phyloP scores from a whole-genome alignment of 768 basidiomycete species.

The Lactarius sanguifluus region DNA sequence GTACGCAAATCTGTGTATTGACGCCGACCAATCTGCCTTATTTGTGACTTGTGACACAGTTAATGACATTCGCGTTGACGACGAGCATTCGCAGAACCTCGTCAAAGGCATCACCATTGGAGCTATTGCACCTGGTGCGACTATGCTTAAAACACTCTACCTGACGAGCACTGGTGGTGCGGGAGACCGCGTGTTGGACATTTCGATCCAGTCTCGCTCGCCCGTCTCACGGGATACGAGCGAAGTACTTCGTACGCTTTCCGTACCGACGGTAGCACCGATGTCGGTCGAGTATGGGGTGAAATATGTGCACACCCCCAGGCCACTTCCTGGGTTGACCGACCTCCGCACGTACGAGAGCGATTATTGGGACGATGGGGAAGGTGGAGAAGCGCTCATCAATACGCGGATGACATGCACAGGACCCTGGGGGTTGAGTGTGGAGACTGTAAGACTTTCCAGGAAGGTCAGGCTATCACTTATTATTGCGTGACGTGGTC shows the following conservation, averaged over 20 bases:
- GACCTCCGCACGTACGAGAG: constrained; percentile 56
- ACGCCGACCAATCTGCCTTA: background rate
- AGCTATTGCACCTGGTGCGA: constrained; percentile 55
- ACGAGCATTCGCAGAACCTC: constrained; percentile 63
- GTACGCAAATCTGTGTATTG: constrained; percentile 38
- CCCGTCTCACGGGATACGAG: constrained; percentile 37
- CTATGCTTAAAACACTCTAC: constrained; percentile 58
- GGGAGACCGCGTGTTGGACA: constrained; percentile 74
- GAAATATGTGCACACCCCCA: constrained; percentile 48
- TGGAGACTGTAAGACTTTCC: constrained; percentile 51
- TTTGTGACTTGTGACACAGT: constrained; percentile 38
- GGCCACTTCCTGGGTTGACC: constrained; percentile 46
- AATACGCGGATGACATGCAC: constrained; percentile 50
- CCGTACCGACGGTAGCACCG: constrained; percentile 64
- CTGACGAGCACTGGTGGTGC: constrained; percentile 60
- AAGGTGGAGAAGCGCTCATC: constrained; percentile 59
- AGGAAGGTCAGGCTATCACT: constrained; percentile 44
- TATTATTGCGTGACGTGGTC: constrained; percentile 1
- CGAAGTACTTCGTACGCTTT: constrained; percentile 67
- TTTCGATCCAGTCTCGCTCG: constrained; percentile 70
- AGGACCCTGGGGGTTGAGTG: constrained; percentile 55
- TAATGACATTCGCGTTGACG: constrained; percentile 60
- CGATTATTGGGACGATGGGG: constrained; percentile 51
- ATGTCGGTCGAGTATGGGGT: constrained; percentile 56
- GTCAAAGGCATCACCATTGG: constrained; percentile 76